These are phyloP conservation scores for Colletotrichum viniferum DNA, from an alignment of 2,329 filamentous ascomycete genomes.

Conservation along the genomic window DNA sequence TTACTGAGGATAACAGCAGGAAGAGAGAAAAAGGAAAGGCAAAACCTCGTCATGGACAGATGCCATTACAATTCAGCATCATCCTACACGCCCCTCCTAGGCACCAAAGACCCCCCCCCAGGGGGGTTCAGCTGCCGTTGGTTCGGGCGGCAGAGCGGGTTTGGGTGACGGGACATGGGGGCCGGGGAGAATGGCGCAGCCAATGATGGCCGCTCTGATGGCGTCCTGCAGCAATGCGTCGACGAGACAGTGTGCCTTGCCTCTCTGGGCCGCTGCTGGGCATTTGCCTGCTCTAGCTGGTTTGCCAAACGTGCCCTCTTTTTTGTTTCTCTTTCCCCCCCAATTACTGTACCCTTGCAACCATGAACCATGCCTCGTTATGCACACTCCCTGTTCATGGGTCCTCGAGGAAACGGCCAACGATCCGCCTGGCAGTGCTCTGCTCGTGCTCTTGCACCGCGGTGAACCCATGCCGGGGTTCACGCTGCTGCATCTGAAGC, in stretches of 20 bases:
- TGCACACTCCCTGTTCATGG: constrained; percentile 4
- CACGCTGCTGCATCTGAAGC: neutral
- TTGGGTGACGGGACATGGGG: neutral
- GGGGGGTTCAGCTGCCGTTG: neutral
- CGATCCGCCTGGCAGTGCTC: neutral
- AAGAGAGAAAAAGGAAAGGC: neutral
- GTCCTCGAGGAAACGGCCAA: neutral
- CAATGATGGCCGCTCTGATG: constrained; percentile 5
- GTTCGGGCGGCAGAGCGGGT: neutral
- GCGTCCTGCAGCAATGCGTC: neutral
- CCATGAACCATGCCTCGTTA: neutral
- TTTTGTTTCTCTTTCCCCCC: neutral
- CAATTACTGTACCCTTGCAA: neutral
- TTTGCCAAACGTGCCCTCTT: neutral
- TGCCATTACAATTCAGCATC: neutral
- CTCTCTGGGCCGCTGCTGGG: neutral
- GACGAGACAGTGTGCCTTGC: neutral
- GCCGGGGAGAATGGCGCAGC: neutral
- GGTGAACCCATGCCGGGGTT: neutral
- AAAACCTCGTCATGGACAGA: neutral
- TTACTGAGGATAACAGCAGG: neutral
- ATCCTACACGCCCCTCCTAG: neutral
- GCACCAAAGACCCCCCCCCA: neutral
- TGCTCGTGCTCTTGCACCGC: neutral
- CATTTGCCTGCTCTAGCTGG: neutral